Conservation (phyloP, 23 red algal genomes). For the Gracilaria gracilis region DNA sequence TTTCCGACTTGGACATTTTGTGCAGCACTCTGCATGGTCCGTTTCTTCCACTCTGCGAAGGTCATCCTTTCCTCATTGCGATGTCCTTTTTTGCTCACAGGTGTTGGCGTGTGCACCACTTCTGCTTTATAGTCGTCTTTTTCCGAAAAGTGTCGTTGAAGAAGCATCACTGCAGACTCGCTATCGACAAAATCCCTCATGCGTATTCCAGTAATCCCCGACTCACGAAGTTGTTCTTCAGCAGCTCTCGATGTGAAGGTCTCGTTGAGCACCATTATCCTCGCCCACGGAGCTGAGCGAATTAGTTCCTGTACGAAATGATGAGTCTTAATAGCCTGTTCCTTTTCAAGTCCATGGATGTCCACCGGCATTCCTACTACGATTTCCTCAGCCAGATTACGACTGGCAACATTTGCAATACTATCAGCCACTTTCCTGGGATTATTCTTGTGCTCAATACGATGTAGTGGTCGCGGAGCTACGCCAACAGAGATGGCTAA, state of each 20-base stretch:
- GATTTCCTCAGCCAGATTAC: conserved; percentile 34
- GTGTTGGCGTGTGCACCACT: not conserved
- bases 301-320: conserved; percentile 56
- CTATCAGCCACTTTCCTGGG: conserved; percentile 29
- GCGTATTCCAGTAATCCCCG: not conserved
- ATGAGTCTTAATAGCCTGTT: conserved; percentile 45
- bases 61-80: not conserved
- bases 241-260: conserved; percentile 53
- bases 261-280: conserved; percentile 53
- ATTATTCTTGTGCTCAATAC: conserved; percentile 31
- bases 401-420: conserved; percentile 29
- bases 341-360: conserved; percentile 24
- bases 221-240: conserved; percentile 19
- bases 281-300: conserved; percentile 47
- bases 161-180: conserved; percentile 51
- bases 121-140: conserved; percentile 27
- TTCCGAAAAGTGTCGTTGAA: conserved; percentile 48
- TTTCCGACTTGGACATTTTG: not conserved
- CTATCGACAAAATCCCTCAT: conserved; percentile 31
- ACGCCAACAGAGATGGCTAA: conserved; percentile 59
- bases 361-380: conserved; percentile 66
- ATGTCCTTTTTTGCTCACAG: not conserved
- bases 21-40: conserved; percentile 56
- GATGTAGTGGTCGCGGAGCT: conserved; percentile 56
- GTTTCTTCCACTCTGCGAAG: conserved; percentile 63